Conservation (phyloP, 768 basidiomycete species). For the Tricholoma hemisulphureum region DNA sequence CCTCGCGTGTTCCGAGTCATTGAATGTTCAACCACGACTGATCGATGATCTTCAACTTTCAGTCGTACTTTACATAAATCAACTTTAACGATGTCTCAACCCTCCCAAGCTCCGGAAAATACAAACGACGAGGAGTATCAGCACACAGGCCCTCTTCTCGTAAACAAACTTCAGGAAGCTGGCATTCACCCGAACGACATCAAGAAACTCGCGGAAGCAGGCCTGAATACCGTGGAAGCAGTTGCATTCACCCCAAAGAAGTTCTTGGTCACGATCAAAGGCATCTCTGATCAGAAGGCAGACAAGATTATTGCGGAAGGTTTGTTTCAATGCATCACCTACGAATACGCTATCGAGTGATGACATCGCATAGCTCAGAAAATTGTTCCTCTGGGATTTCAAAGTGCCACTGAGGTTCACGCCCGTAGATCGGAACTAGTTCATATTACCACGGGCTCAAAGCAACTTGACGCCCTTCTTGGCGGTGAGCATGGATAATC, state of each 20-base stretch:
- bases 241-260: conserved; percentile 98
- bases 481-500: conserved; percentile 57
- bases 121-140: conserved; percentile 56
- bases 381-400: conserved; percentile 95
- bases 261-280: conserved; percentile 84
- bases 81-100: conserved; percentile 51
- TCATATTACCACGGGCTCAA: conserved; percentile 94
- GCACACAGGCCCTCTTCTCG: conserved; percentile 78
- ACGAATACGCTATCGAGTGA: neutral
- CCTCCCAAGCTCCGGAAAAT: conserved; percentile 41
- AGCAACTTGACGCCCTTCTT: conserved; percentile 91
- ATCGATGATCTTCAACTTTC: too few relatives aligned
- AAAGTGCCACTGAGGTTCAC: conserved; percentile 97
- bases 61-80: too few relatives aligned
- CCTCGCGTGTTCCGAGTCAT: neutral
- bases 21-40: neutral
- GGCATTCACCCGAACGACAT: conserved; percentile 89
- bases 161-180: conserved; percentile 81
- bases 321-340: conserved; percentile 30
- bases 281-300: conserved; percentile 95
- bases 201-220: conserved; percentile 92
- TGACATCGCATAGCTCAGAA: conserved; percentile 67
- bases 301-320: conserved; percentile 95
- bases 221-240: conserved; percentile 90
- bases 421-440: conserved; percentile 92